Conservation (phyloP, 2,329 filamentous ascomycete species). For the Achaetomium macrosporum region DNA sequence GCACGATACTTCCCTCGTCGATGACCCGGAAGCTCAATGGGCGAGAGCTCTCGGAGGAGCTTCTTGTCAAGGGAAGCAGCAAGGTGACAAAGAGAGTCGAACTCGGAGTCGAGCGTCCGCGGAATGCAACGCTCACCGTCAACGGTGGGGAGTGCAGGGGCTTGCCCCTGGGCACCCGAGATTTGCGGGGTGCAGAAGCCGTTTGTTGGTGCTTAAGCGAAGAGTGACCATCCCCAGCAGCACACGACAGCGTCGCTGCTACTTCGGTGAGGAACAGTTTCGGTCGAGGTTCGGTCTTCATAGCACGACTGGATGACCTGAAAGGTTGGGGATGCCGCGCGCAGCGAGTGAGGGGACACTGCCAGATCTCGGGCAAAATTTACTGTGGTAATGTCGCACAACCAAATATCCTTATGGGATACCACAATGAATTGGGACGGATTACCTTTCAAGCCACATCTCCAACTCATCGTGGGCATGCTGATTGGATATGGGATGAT, state of each 20-base stretch:
- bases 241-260: not conserved
- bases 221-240: not conserved
- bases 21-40: not conserved
- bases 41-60: not conserved
- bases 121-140: not conserved
- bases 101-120: conserved; percentile 3
- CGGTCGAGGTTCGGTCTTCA: not conserved
- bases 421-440: too few species aligned
- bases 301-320: not conserved
- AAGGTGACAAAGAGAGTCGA: not conserved
- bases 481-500: not conserved
- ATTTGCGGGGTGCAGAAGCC: conserved; percentile 20
- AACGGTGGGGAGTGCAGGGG: not conserved
- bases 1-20: too few species aligned
- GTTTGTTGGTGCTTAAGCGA: conserved; percentile 13
- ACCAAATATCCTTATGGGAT: too few species aligned
- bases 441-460: too few species aligned
- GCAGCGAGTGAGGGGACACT: too few species aligned
- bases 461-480: too few species aligned
- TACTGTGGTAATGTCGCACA: too few species aligned
- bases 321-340: too few species aligned
- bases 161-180: not conserved
- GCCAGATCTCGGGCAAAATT: too few species aligned
- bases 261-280: not conserved
- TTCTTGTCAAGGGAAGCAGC: not conserved